phyloP scores from a whole-genome alignment of 2,329 filamentous ascomycete species.

The Fonsecaea pedrosoi region DNA sequence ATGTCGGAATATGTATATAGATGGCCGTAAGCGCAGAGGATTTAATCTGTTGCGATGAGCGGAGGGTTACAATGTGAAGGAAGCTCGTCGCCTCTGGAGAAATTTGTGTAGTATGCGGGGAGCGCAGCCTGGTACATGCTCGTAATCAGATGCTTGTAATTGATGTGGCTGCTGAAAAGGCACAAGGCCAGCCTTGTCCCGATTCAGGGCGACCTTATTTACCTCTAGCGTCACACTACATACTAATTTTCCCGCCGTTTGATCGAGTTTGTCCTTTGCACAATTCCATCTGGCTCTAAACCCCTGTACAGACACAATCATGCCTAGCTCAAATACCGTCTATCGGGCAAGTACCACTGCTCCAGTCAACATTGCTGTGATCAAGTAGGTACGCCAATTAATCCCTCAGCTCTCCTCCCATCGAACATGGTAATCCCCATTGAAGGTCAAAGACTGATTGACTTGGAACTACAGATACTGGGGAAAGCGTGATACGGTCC shows the following conservation, averaged over 20 bases:
- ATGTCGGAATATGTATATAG: background rate
- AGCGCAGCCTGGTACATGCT: background rate
- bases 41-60: background rate
- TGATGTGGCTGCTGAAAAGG: too few relatives aligned
- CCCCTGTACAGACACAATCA: conserved; percentile 7
- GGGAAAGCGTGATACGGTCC: conserved; percentile 92
- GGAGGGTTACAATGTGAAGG: background rate
- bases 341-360: conserved; percentile 95
- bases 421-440: background rate
- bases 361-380: conserved; percentile 50
- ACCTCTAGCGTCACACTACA: too few relatives aligned
- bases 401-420: conserved; percentile 9
- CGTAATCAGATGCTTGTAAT: too few relatives aligned
- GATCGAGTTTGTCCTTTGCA: too few relatives aligned
- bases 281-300: background rate
- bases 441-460: background rate
- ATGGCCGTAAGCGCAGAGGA: background rate
- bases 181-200: background rate
- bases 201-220: too few relatives aligned
- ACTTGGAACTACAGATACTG: conserved; percentile 69
- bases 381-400: conserved; percentile 42
- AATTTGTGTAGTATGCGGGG: background rate
- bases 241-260: too few relatives aligned
- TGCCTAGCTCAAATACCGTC: conserved; percentile 52
- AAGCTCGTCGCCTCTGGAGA: background rate